Percentiles rank a stretch among this genome's conserved stretches.
Conservation (phyloP, 805 yeast species). For the Ogataea sp. region DNA sequence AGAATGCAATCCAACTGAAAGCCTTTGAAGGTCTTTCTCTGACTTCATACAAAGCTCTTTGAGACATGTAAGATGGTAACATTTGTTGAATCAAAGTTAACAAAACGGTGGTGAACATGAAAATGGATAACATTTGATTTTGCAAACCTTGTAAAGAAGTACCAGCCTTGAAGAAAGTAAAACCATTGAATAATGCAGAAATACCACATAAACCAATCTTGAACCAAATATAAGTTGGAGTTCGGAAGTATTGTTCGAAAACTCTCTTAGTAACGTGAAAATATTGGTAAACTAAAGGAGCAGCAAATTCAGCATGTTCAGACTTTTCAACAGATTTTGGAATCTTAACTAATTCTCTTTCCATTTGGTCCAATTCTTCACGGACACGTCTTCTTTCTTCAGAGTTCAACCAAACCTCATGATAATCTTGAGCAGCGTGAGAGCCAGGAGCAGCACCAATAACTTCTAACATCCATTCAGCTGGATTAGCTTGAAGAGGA, state of each 20-base stretch:
- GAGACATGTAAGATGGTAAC: constrained; percentile 48
- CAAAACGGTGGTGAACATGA: constrained; percentile 52
- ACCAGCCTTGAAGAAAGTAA: constrained; percentile 55
- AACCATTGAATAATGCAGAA: constrained; percentile 55
- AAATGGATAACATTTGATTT: constrained; percentile 69
- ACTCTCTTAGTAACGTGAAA: constrained; percentile 38
- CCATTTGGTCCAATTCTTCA: constrained; percentile 50
- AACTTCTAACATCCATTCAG: constrained; percentile 85
- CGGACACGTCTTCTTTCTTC: constrained; percentile 49
- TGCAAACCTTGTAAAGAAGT: constrained; percentile 59
- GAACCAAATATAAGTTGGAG: constrained; percentile 48
- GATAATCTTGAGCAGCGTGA: constrained; percentile 56
- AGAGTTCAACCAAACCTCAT: constrained; percentile 67
- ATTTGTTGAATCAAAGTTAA: constrained; percentile 51
- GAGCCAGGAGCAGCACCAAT: constrained; percentile 76
- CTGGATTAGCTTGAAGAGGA: constrained; percentile 64
- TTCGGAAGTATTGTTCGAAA: constrained; percentile 52
- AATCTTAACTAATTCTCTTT: constrained; percentile 37
- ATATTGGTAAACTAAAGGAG: constrained; percentile 31
- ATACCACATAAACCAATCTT: constrained; percentile 42
- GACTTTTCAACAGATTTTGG: constrained; percentile 27
- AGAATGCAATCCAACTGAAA: constrained; percentile 54
- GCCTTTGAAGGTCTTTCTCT: constrained; percentile 66
- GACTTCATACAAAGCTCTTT: constrained; percentile 57
- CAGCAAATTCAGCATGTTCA: constrained; percentile 32